phyloP scores from a whole-genome alignment of 768 basidiomycete species.

The Serendipita vermifera region DNA sequence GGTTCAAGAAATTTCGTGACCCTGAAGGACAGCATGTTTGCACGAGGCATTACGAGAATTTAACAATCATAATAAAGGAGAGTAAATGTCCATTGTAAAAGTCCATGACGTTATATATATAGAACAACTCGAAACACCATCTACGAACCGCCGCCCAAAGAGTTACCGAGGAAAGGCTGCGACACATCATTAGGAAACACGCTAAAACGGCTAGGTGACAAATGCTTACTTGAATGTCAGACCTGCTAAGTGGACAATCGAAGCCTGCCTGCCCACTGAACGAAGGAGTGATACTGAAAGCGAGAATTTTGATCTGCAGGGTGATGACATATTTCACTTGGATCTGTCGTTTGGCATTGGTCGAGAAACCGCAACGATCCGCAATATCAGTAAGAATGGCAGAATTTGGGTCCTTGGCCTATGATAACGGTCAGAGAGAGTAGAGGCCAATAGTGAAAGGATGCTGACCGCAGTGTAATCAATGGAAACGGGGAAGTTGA shows the following conservation, averaged over 20 bases:
- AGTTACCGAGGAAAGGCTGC: no score
- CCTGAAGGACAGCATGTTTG: no score
- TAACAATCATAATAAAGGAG: no score
- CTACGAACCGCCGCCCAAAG: no score
- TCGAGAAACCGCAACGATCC: conserved; percentile 44
- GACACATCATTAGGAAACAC: no score
- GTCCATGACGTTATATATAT: no score
- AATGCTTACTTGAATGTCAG: not conserved
- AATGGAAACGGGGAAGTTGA: conserved; percentile 65
- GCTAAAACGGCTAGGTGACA: no score
- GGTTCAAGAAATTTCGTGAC: no score
- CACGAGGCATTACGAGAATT: no score
- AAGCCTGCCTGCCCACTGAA: conserved; percentile 25
- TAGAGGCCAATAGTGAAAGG: not conserved
- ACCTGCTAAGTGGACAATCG: not conserved
- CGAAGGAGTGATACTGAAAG: conserved; percentile 52
- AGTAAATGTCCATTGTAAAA: no score
- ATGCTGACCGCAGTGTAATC: conserved; percentile 34
- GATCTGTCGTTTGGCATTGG: conserved; percentile 35
- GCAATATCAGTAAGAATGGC: conserved; percentile 49
- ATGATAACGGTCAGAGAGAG: not conserved
- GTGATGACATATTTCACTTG: conserved; percentile 53
- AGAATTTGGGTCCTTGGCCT: conserved; percentile 37
- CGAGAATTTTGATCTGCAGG: conserved; percentile 52
- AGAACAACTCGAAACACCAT: no score